Base-by-base conservation (phyloP, 768 basidiomycete genomes). In the Boletus tomentosulus region DNA sequence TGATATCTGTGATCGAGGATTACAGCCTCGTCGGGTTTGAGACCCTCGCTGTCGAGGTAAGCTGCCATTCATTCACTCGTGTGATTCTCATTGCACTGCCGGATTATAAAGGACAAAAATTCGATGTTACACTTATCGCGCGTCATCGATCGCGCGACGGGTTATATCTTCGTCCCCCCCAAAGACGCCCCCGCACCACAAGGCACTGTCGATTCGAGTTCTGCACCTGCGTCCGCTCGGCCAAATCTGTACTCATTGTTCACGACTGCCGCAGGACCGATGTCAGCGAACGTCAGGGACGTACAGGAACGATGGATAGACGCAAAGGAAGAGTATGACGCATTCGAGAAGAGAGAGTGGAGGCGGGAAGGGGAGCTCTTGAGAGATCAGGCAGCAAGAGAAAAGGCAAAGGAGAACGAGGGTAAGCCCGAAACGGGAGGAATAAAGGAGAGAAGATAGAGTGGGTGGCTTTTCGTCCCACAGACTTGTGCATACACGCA, bases 281-380 rank as follows among this genome's bases (percentile, higher is more conserved):
- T 84, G 54, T 70, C 73, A 48, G 80, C 78, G 31, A 76, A 77
- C 58, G 77, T 91, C 12, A 73, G 82, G 22, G 92, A 94, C 62
- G 83, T 95, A 6, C 94, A 98, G 68, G 95, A 98, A 66, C 75
- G 94, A 41, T 98, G 95, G 94, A 70, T 96, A n/a, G 92, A 97
- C 61, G 82, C 84, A 6, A 80, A 78, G 57, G 89, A 91, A 27
- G 81, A 79, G 43, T 97, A 84, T 71, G 94, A 97, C 68, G 86
- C 85, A 42, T 86, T 76, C 62, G 92, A 98, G 72, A 84, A 74
- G 64, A 76, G 67, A 61, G 79, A 86, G 61, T 95, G 92, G 93
- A 74, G 83, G 59, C 78, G 75, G 53, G 88, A 92, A 65, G 90
- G 86, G 0, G 84, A 88, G 65, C 38, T 56, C 6, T 37, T 66